Evolutionary conservation across 495 filamentous ascomycete genomes (phyloP).

Genomic region (Penicillium ucsense): DNA sequence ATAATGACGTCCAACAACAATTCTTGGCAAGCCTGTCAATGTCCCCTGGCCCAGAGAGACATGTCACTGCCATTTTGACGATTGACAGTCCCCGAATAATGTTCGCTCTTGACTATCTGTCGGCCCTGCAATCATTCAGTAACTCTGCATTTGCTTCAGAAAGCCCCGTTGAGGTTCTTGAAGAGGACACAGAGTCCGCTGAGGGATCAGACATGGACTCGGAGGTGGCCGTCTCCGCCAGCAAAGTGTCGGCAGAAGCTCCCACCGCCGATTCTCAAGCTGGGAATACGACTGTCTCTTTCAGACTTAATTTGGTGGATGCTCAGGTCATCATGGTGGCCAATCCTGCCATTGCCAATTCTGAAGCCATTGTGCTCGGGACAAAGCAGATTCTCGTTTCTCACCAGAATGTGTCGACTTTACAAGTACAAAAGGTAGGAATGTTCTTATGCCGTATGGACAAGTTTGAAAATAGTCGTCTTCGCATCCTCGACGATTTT

Average conservation of each 20-base stretch:
- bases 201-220: constrained; percentile 54
- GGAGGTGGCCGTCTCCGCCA: constrained; percentile 24
- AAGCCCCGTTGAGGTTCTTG: constrained; percentile 31
- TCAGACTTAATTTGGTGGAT: constrained; percentile 87
- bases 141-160: constrained; percentile 57
- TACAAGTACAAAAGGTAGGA: constrained; percentile 85
- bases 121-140: constrained; percentile 76
- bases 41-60: constrained; percentile 72
- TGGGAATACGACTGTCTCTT: constrained; percentile 64
- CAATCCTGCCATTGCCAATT: constrained; percentile 78
- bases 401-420: constrained; percentile 84
- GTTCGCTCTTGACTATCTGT: constrained; percentile 88
- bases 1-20: constrained; percentile 83
- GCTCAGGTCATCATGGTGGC: constrained; percentile 93
- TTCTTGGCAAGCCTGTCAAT: constrained; percentile 97
- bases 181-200: constrained; percentile 47
- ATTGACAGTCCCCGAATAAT: constrained; percentile 93
- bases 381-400: constrained; percentile 90
- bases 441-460: constrained; percentile 99
- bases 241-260: constrained; percentile 18
- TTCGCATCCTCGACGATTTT: constrained; percentile 93
- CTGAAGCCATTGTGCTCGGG: constrained; percentile 90
- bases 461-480: constrained; percentile 73
- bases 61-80: constrained; percentile 84
- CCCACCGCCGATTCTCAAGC: constrained; percentile 22